Evolutionary conservation across 805 yeast species (phyloP), one percentile per base, ranked within the genome.

Genomic region (Myxozyma lipomycoides): DNA sequence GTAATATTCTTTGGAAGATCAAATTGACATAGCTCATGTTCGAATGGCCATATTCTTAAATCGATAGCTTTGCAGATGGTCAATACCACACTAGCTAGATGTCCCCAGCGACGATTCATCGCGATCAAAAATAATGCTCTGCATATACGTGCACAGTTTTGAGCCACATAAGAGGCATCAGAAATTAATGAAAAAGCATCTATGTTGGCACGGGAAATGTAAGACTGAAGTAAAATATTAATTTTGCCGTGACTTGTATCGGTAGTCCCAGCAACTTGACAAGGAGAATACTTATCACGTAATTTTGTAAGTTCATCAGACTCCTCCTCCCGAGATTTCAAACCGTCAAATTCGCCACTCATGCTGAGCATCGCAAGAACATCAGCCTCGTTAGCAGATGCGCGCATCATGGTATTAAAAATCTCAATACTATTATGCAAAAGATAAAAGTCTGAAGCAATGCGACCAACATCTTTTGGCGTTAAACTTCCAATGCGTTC

Each of bases 111-210:
- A 59, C 98, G 74, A 62, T 87, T 86, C 32, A 93, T 72, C 34
- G 95, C 95, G 55, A 93, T 81, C 55, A 90, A 70, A 61, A 93
- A 89, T 43, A 95, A 72, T 0, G 98, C 96, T 23, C 98, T 78
- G 59, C 95, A 81, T 30, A 93, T 91, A 73, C 99, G 82, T 1
- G 91, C 88, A 2, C 97, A 78, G 63, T 93, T 93, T 63, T 93
- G 98, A 1, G 98, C 97, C 49, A 93, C 95, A 65, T 93, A 93
- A 56, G 87, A 85, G 43, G 86, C 76, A 67, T 93, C 98, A 0
- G 97, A 87, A 2, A 79, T 73, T 51, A 93, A 71, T 0, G 98
- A 84, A 2, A 96, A 81, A 51, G 88, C 96, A 51, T 76, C 79
- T 34, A 90, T 78, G 9, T 67, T 61, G 1, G 88, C 81, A 50